Evolutionary conservation across 2,329 filamentous ascomycete genomes (phyloP), one percentile per base, ranked within the genome.

Genomic region (Fusarium sp.): DNA sequence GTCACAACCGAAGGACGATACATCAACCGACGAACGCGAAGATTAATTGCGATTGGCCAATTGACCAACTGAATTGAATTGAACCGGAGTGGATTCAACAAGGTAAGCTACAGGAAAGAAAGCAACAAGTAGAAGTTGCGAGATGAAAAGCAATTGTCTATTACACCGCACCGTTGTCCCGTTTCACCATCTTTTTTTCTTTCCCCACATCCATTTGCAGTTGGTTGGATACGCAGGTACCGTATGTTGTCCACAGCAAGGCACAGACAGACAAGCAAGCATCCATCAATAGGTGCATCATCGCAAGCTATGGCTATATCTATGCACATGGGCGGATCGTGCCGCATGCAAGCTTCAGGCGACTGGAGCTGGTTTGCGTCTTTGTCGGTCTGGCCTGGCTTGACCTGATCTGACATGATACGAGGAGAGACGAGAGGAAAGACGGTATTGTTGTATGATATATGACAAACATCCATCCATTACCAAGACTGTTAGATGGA

Each of bases 81-180:
- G 18, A 40, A 14, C 18, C 30, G 30, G 43, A 37, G 18, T 37
- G 16, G 34, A 37, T 37, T 37, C 9, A 37, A 20, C 47, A 59
- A 70, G 65, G 66, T 65, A 68, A 69, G 67, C 62, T 42, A 45
- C 20, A 69, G 12, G 43, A 55, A 63, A 69, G 23, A 50, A 45
- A 54, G 43, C 27, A 56, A 23, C 67, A 51, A 55, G 37, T 67
- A 56, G 25, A 67, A 59, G 46, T 59, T 70, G 40, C 59, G 12
- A 64, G 34, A 37, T 37, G 34, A 37, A 37, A 37, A 37, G 34
- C 34, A 37, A 63, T 43, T 54, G 48, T 48, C 58, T 37, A 46
- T 51, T 61, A 62, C 59, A 51, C 49, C 23, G 13, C 34, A 51
- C 32, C 23, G 53, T 57, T 57, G 32, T 69, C 63, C 57, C 57